Percentiles rank a stretch among this genome's conserved stretches.
These are phyloP conservation scores for Cucurbita pepo DNA, from an alignment of 306 rosid genomes.

Conservation along the genomic window DNA sequence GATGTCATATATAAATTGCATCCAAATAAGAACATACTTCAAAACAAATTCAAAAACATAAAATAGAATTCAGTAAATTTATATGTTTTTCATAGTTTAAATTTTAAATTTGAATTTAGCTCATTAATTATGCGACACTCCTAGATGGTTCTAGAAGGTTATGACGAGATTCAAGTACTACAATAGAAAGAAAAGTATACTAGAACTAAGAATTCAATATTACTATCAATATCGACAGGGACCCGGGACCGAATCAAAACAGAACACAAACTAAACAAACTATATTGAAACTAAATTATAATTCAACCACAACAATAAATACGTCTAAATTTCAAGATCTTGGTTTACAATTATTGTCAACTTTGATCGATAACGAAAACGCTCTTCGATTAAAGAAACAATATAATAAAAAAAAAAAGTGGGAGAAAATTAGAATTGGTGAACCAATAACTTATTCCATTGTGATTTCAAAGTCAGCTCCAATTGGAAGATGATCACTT, in stretches of 20 bases:
- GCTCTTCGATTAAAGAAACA: not conserved
- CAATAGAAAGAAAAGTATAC: not conserved
- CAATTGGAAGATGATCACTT: conserved; percentile 89
- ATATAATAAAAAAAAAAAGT: not conserved
- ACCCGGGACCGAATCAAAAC: not conserved
- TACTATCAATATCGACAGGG: not conserved
- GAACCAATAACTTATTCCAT: conserved; percentile 12
- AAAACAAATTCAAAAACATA: too few species aligned
- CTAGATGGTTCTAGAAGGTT: not conserved
- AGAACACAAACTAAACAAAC: not conserved
- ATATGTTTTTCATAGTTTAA: not conserved
- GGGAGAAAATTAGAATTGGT: not conserved
- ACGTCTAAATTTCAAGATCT: not conserved
- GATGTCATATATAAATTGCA: too few species aligned
- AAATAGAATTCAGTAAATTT: not conserved
- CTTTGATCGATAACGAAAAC: not conserved
- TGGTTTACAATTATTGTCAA: not conserved
- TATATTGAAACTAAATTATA: not conserved
- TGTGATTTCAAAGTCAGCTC: conserved; percentile 57
- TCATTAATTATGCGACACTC: too few species aligned
- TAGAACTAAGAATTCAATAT: not conserved
- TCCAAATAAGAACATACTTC: too few species aligned
- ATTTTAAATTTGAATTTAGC: not conserved
- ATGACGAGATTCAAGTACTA: not conserved
- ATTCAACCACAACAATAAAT: not conserved